Conservation (phyloP, 2,329 filamentous ascomycete species). For the Aspergillus sp. region DNA sequence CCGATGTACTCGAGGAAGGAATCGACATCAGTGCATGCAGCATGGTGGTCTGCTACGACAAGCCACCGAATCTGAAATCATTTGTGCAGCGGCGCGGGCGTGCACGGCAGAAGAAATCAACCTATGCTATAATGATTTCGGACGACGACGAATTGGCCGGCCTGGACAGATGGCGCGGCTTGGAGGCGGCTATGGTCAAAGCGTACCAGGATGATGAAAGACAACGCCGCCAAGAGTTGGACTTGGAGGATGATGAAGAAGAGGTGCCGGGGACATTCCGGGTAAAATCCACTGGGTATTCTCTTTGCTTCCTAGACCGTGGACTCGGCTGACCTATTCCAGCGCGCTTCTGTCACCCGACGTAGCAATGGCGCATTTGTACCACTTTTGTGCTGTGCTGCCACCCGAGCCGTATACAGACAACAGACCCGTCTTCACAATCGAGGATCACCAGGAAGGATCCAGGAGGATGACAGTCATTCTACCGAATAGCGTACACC, state of each 20-base stretch:
- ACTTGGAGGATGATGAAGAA: slow-evolving; percentile 42
- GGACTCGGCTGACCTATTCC: slow-evolving; percentile 2
- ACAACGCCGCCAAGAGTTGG: slow-evolving; percentile 36
- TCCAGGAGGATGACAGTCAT: slow-evolving; percentile 49
- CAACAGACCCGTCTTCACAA: slow-evolving; percentile 55
- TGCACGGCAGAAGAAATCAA: slow-evolving; percentile 49
- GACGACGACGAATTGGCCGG: slow-evolving; percentile 22
- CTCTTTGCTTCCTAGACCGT: no score
- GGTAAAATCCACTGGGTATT: slow-evolving; percentile 29
- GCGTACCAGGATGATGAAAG: slow-evolving; percentile 59
- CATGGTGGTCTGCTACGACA: slow-evolving; percentile 55
- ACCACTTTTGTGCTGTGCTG: slow-evolving; percentile 67
- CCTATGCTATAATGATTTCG: slow-evolving; percentile 44
- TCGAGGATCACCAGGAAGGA: slow-evolving; percentile 7
- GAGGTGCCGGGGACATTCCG: slow-evolving; percentile 28
- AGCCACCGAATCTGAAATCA: slow-evolving; percentile 52
- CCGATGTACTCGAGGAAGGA: slow-evolving; percentile 52
- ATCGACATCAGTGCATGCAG: slow-evolving; percentile 56
- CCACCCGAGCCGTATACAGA: slow-evolving; percentile 52
- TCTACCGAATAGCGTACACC: slow-evolving; percentile 62
- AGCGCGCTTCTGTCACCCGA: slow-evolving; percentile 62
- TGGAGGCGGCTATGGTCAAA: slow-evolving; percentile 65
- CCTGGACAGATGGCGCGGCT: slow-evolving; percentile 48
- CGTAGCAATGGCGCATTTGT: slow-evolving; percentile 64
- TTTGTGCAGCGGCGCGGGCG: slow-evolving; percentile 58